phyloP scores from a whole-genome alignment of 139 green algal genomes.

The Coccomyxa sp. region DNA sequence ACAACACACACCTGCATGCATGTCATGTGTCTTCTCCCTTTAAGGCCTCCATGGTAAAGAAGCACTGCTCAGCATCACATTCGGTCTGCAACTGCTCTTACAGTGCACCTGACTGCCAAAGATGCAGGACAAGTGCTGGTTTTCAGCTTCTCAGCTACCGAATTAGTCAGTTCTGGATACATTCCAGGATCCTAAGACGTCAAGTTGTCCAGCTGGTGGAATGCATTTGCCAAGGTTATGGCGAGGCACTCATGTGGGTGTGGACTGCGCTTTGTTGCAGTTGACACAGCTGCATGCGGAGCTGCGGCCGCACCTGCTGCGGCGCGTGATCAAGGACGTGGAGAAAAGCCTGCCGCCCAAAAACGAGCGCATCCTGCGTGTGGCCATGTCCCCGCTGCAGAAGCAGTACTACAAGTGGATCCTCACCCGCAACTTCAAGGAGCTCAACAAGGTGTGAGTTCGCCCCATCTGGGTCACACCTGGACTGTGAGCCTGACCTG shows the following conservation, averaged over 20 bases:
- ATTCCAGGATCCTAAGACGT: too few relatives aligned
- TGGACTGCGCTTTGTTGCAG: not conserved
- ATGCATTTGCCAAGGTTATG: too few relatives aligned
- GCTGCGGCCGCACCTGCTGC: conserved; percentile 81
- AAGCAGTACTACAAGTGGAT: conserved; percentile 97
- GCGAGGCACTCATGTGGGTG: too few relatives aligned
- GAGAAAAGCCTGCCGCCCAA: conserved; percentile 86
- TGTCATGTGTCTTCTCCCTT: not conserved
- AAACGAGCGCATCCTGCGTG: conserved; percentile 84
- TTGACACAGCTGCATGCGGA: conserved; percentile 70
- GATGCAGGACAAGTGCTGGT: too few relatives aligned
- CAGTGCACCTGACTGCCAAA: too few relatives aligned
- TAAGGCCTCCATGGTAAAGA: not conserved
- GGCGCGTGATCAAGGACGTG: conserved; percentile 93
- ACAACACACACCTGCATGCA: too few relatives aligned
- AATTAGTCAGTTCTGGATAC: too few relatives aligned
- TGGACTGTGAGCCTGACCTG: not conserved
- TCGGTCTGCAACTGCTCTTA: too few relatives aligned
- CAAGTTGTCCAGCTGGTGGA: too few relatives aligned
- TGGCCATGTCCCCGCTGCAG: conserved; percentile 92
- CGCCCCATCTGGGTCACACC: not conserved
- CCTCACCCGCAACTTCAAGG: conserved; percentile 87
- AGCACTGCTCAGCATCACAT: too few relatives aligned
- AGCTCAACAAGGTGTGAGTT: conserved; percentile 86
- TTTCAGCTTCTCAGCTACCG: too few relatives aligned